phyloP scores from a whole-genome alignment of 176 grass and related monocot species.

The Oryza coarctata region DNA sequence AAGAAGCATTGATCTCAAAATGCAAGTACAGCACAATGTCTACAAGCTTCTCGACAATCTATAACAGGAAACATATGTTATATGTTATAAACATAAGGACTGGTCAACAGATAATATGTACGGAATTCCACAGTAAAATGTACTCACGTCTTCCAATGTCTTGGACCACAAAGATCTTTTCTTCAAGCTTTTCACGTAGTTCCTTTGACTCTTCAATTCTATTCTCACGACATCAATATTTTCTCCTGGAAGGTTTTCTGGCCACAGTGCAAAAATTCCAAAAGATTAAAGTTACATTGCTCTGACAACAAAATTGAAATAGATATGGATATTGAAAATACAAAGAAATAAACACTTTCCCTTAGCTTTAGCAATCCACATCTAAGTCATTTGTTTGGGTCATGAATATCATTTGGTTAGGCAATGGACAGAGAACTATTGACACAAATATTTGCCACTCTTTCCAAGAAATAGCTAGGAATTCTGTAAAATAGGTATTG shows the following conservation, averaged over 20 bases:
- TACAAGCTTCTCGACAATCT: slow-evolving; percentile 91
- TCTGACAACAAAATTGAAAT: background rate
- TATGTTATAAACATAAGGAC: slow-evolving; percentile 10
- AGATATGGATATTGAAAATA: slow-evolving; percentile 8
- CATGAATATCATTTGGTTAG: background rate
- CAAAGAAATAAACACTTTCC: background rate
- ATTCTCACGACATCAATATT: slow-evolving; percentile 73
- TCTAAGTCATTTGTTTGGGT: slow-evolving; percentile 9
- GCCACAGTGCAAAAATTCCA: slow-evolving; percentile 10
- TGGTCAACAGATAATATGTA: background rate
- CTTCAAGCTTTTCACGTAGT: slow-evolving; percentile 88
- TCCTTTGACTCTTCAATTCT: slow-evolving; percentile 84
- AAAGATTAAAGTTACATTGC: slow-evolving; percentile 3
- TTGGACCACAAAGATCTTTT: slow-evolving; percentile 96
- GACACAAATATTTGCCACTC: background rate
- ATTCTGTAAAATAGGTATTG: background rate
- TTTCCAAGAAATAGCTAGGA: background rate
- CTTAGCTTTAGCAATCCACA: background rate
- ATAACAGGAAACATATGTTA: slow-evolving; percentile 31
- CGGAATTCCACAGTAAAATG: slow-evolving; percentile 17
- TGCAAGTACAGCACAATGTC: slow-evolving; percentile 87
- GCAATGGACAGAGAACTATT: slow-evolving; percentile 1
- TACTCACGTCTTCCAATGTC: slow-evolving; percentile 76
- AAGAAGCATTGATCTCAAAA: slow-evolving; percentile 65
- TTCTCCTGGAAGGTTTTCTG: slow-evolving; percentile 43